Percentiles rank a stretch among this genome's conserved stretches.
These are phyloP conservation scores for Suhomyces emberorum DNA, from an alignment of 805 yeast species.

Conservation along the genomic window DNA sequence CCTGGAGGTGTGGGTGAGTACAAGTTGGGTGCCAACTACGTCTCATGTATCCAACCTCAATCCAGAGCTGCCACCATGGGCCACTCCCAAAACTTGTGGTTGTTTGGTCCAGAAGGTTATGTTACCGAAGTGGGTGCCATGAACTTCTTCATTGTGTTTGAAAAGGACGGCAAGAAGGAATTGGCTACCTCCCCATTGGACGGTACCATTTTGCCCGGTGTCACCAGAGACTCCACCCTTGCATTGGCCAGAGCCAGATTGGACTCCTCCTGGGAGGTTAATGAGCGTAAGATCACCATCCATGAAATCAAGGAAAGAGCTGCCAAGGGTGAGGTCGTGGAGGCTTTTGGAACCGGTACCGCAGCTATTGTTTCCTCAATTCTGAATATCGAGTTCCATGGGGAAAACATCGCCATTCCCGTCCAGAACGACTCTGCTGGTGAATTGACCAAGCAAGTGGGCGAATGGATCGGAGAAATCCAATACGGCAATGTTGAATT, in stretches of 20 bases:
- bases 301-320: slow-evolving; percentile 77
- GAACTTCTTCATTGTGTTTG: slow-evolving; percentile 84
- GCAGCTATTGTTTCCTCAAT: slow-evolving; percentile 97
- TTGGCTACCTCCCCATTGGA: slow-evolving; percentile 94
- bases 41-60: slow-evolving; percentile 92
- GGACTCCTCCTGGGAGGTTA: slow-evolving; percentile 68
- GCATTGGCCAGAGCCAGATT: slow-evolving; percentile 72
- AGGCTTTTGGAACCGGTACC: slow-evolving; percentile 96
- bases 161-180: slow-evolving; percentile 82
- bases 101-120: slow-evolving; percentile 80
- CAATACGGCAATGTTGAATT: slow-evolving; percentile 84
- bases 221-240: slow-evolving; percentile 89
- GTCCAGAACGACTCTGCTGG: slow-evolving; percentile 78
- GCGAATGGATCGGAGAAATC: slow-evolving; percentile 80
- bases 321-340: slow-evolving; percentile 75
- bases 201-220: slow-evolving; percentile 96
- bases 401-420: slow-evolving; percentile 71
- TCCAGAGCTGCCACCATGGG: slow-evolving; percentile 86
- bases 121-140: slow-evolving; percentile 97
- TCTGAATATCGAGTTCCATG: slow-evolving; percentile 77
- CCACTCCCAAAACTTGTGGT: slow-evolving; percentile 93
- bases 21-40: slow-evolving; percentile 96
- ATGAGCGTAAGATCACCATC: slow-evolving; percentile 81
- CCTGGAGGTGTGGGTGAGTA: slow-evolving; percentile 97
- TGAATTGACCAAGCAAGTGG: slow-evolving; percentile 69